phyloP scores from a whole-genome alignment of 306 rosid species.

The Erythrophleum fordii region DNA sequence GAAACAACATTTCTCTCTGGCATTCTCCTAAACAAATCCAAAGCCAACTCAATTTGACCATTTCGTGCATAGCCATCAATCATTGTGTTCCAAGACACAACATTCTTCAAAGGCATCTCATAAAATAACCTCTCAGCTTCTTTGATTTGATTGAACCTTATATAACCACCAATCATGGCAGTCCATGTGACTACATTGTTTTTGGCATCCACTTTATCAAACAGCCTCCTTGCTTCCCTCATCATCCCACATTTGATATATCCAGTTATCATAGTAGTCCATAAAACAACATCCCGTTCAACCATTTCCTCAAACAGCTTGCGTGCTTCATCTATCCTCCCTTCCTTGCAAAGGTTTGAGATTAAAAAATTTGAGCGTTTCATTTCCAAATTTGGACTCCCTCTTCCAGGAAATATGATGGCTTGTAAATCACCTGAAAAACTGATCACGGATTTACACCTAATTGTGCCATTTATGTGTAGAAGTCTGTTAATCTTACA shows the following conservation, averaged over 20 bases:
- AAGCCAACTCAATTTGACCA: conserved; percentile 41
- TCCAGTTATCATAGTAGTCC: conserved; percentile 55
- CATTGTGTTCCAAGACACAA: conserved; percentile 46
- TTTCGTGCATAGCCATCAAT: conserved; percentile 54
- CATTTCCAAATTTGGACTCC: conserved; percentile 23
- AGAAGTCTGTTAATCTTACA: neutral
- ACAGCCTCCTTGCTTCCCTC: conserved; percentile 52
- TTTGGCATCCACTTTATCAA: conserved; percentile 49
- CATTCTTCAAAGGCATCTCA: conserved; percentile 41
- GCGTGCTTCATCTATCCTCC: conserved; percentile 45
- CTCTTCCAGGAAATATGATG: neutral
- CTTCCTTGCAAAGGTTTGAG: conserved; percentile 36
- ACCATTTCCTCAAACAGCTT: conserved; percentile 47
- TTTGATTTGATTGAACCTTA: conserved; percentile 42
- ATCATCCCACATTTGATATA: conserved; percentile 54
- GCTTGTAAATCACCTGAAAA: neutral
- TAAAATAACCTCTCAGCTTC: conserved; percentile 54
- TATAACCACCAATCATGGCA: conserved; percentile 42
- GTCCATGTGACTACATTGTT: conserved; percentile 39
- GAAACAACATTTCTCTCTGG: conserved; percentile 42
- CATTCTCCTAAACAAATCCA: conserved; percentile 50
- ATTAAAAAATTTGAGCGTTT: conserved; percentile 39
- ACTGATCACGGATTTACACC: neutral
- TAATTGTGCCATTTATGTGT: neutral
- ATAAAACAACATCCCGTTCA: conserved; percentile 47